Evolutionary conservation across 768 basidiomycete species (phyloP), one percentile per base, ranked within the genome.

Genomic region (Phanerochaete sordida): DNA sequence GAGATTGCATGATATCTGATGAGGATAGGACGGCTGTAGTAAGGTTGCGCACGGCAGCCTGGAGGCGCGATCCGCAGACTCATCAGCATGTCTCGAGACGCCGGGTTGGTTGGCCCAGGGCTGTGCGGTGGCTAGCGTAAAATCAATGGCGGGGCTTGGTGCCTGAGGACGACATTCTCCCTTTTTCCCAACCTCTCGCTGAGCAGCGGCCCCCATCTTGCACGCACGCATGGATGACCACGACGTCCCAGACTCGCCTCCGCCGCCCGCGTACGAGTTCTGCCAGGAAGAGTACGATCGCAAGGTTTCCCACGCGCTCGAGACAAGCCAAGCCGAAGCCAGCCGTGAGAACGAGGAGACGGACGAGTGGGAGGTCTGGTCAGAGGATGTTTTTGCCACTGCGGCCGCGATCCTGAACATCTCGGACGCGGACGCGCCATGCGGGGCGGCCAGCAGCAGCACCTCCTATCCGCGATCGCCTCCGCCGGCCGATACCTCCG

Each of bases 361-460:
- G 47, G 78, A 79, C 19, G 77, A 75, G 62, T 83, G 80, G 78
- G 79, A 83, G 66, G 70, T 71, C 47, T 84, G 82, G 76, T 77
- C 83, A 60, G 79, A 81, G 47, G 70, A 71, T 23, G 63, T 57
- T 2, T 79, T 76, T 57, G 66, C 72, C 30, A 68, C 73, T 12
- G 74, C 74, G 37, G 70, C 69, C 23, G 69, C 65, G 33, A 65
- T 66, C 13, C 23, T 62, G 28, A 27, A 53, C 55, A 16, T 50
- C 49, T 30, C 59, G 30, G 58, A 62, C 11, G 13, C 59, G 30
- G 58, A 62, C 11, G 13, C 50, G 16, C 27, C 51, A 23, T 23
- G 11, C 15, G 50, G 50, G 3, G 30, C 46, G 30, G 4, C 50
- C 28, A 61, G 52, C 27, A 53, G 49, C 24, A 59, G 52, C 30